A percentile compares a stretch with the other conserved stretches of the same genome.
Conservation (phyloP, 352 stramenopile species). For the Sclerospora graminicola region DNA sequence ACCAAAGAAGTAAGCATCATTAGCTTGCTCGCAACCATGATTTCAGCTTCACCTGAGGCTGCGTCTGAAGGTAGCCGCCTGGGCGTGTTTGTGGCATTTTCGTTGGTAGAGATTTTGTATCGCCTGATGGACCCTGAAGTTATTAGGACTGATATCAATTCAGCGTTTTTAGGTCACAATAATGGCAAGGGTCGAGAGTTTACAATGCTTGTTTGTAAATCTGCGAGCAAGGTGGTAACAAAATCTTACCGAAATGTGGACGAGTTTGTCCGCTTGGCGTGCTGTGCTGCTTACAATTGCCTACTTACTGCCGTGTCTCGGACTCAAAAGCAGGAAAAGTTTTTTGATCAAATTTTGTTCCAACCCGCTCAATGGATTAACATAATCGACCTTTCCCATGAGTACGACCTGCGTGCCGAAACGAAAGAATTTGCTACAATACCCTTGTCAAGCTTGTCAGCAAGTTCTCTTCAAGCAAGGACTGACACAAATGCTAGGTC, state of each 20-base stretch:
- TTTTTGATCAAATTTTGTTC: slow-evolving; percentile 81
- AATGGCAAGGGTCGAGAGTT: slow-evolving; percentile 74
- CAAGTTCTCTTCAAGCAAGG: slow-evolving; percentile 20
- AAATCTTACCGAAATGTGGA: slow-evolving; percentile 28
- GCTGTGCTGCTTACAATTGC: slow-evolving; percentile 63
- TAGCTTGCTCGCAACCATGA: slow-evolving; percentile 38
- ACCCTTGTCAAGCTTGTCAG: slow-evolving; percentile 38
- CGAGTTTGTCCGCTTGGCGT: slow-evolving; percentile 34
- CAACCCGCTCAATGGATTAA: slow-evolving; percentile 60
- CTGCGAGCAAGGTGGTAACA: slow-evolving; percentile 62
- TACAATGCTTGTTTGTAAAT: slow-evolving; percentile 81
- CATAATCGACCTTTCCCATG: slow-evolving; percentile 35
- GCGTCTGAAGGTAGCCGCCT: slow-evolving; percentile 25
- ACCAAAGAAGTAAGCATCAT: slow-evolving; percentile 28
- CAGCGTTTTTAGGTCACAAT: slow-evolving; percentile 50
- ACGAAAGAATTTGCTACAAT: slow-evolving; percentile 42
- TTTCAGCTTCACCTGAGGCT: slow-evolving; percentile 41
- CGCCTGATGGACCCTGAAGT: slow-evolving; percentile 48
- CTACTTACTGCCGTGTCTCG: slow-evolving; percentile 63
- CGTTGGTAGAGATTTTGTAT: slow-evolving; percentile 57
- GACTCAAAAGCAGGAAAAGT: slow-evolving; percentile 82
- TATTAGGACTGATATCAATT: slow-evolving; percentile 57
- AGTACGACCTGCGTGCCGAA: slow-evolving; percentile 38
- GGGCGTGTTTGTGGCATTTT: slow-evolving; percentile 44
- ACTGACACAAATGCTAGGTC: slow-evolving; percentile 5